Evolutionary conservation across 2,329 filamentous ascomycete genomes (phyloP).

Genomic region (Apiospora koreana): DNA sequence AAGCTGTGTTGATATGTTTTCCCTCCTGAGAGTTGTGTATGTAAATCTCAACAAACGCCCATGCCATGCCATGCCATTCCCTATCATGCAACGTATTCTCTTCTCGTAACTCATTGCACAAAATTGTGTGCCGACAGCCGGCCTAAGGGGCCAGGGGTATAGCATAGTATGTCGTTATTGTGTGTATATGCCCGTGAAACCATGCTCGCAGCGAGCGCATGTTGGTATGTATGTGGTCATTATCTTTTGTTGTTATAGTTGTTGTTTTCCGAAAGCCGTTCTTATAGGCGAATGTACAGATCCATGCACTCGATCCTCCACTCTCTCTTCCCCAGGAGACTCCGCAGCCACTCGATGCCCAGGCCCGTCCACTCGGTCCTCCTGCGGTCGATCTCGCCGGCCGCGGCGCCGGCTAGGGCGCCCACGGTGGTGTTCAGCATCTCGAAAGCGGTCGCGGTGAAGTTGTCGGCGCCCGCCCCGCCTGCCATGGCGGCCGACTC

Average conservation of each 20-base stretch:
- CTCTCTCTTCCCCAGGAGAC: conserved; percentile 77
- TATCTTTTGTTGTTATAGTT: neutral
- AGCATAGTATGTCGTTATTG: neutral
- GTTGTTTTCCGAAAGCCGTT: neutral
- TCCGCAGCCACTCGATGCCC: conserved; percentile 84
- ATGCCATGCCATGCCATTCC: neutral
- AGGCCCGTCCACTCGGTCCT: conserved; percentile 72
- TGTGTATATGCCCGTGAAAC: neutral
- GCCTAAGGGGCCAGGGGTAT: neutral
- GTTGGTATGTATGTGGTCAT: neutral
- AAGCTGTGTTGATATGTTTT: neutral
- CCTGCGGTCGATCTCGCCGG: conserved; percentile 59
- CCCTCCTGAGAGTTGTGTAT: neutral
- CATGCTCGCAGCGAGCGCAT: neutral
- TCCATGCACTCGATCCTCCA: conserved; percentile 93
- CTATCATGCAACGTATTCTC: neutral
- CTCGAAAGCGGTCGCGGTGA: conserved; percentile 53
- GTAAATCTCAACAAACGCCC: neutral
- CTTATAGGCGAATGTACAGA: conserved; percentile 75
- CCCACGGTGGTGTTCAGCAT: conserved; percentile 70
- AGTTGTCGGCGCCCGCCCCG: conserved; percentile 28
- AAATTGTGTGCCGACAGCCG: neutral
- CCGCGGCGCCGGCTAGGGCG: conserved; percentile 65
- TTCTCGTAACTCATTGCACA: neutral
- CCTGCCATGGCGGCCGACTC: conserved; percentile 18